These are phyloP conservation scores for Euphorbia corollata DNA, from an alignment of 441 rosid genomes.

Conservation along the genomic window DNA sequence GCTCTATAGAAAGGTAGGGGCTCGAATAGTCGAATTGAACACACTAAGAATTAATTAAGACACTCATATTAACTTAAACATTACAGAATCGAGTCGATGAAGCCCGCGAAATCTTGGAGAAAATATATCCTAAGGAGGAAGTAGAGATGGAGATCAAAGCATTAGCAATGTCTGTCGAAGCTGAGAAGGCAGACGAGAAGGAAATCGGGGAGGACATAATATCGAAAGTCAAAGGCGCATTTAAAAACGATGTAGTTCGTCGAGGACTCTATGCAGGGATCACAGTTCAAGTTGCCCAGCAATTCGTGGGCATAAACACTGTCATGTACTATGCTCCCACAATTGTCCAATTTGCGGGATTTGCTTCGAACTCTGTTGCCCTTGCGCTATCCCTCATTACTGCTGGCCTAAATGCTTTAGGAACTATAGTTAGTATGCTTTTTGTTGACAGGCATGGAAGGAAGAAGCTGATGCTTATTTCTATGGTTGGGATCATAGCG, in stretches of 20 bases:
- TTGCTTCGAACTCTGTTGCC: slow-evolving; percentile 67
- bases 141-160: slow-evolving; percentile 57
- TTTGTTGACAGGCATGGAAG: slow-evolving; percentile 75
- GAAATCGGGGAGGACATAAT: slow-evolving; percentile 35
- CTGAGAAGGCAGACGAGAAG: slow-evolving; percentile 48
- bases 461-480: slow-evolving; percentile 59
- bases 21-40: neutral
- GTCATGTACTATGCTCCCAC: slow-evolving; percentile 85
- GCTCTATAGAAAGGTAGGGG: slow-evolving; percentile 46
- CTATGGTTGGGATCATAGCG: slow-evolving; percentile 54
- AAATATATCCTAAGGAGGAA: slow-evolving; percentile 52
- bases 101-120: slow-evolving; percentile 50
- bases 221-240: slow-evolving; percentile 49
- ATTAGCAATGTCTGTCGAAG: slow-evolving; percentile 43
- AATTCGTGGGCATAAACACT: slow-evolving; percentile 82
- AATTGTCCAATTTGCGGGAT: slow-evolving; percentile 76
- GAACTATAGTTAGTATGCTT: slow-evolving; percentile 61
- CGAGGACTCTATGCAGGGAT: slow-evolving; percentile 77
- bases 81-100: slow-evolving; percentile 39
- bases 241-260: slow-evolving; percentile 39
- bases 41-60: neutral
- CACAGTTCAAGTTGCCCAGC: slow-evolving; percentile 75
- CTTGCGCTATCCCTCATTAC: slow-evolving; percentile 68
- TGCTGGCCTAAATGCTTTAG: slow-evolving; percentile 61
- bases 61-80: neutral